Base-by-base conservation (phyloP, 441 rosid species). In the Adansonia gregorii region DNA sequence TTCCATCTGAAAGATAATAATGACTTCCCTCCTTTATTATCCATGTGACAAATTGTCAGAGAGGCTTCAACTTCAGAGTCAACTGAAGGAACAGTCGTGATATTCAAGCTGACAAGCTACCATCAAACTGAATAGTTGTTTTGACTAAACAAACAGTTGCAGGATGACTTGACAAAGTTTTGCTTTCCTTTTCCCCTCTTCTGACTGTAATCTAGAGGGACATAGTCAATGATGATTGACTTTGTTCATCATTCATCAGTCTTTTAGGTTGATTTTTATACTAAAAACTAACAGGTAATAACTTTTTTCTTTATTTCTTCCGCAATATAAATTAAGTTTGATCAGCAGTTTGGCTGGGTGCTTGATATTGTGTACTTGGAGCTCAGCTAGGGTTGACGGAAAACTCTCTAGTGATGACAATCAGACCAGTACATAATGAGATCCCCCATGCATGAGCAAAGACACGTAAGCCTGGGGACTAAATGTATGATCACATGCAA, bases 11-110 rank as follows among this genome's bases (percentile, higher is more conserved):
- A 52, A 55, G 79, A 82, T 61, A 61, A 67, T 14, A 35, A 61
- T 14, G 88, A 85, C 59, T 86, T 86, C 43, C 89, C 89, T 17
- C 80, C 89, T 19, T 65, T 74, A 48, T 12, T 82, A 68, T 59
- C 79, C 55, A 20, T 14, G 48, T 72, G 72, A 77, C 48, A 22
- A 66, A 65, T 51, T 63, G 52, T 9, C 49, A 8, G 43, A 17
- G 54, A 46, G 63, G 49, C 61, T 69, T 48, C 74, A 59, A 59
- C 51, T n/a, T 3, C 48, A 17, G 41, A 41, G 60, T 59, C 46
- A 11, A 43, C 20, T 15, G 51, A 59, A 46, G 11, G 69, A 76
- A 76, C 17, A 66, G 15, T 52, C 17, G 17, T 6, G 2, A 5
- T 43, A 43, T 11, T 8, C 0, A 27, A 61, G 46, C 39, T 58